Evolutionary conservation across 1,284 basidiomycete genomes (phyloP).

Genomic region (Tilletia walkeri): DNA sequence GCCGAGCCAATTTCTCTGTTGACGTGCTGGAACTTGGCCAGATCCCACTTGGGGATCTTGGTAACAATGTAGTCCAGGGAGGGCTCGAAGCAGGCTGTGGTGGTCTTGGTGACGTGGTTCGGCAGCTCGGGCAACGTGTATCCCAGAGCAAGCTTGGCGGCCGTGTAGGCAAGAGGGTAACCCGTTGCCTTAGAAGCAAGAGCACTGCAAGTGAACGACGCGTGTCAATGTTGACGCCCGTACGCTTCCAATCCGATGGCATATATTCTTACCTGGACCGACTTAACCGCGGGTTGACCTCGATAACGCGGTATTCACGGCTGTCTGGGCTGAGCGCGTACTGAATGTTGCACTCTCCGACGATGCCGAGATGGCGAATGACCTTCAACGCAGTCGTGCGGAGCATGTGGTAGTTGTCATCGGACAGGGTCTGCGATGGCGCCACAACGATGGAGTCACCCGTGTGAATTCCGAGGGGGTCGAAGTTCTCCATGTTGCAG

Average conservation of each 20-base stretch:
- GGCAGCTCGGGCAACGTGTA: slow-evolving; percentile 96
- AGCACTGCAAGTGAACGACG: slow-evolving; percentile 62
- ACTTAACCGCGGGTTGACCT: slow-evolving; percentile 56
- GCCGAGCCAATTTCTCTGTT: slow-evolving; percentile 92
- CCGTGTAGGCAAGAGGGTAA: slow-evolving; percentile 98
- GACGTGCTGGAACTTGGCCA: slow-evolving; percentile 96
- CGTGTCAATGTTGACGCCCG: background rate
- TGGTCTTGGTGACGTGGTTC: slow-evolving; percentile 98
- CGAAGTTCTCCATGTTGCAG: slow-evolving; percentile 98
- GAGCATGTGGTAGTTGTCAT: slow-evolving; percentile 96
- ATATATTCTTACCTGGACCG: slow-evolving; percentile 30
- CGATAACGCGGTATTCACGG: slow-evolving; percentile 93
- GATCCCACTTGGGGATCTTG: slow-evolving; percentile 99
- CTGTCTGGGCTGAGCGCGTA: slow-evolving; percentile 93
- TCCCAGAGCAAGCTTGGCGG: slow-evolving; percentile 98
- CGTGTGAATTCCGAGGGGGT: slow-evolving; percentile 98
- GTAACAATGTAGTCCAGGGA: slow-evolving; percentile 99
- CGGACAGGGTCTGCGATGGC: slow-evolving; percentile 93
- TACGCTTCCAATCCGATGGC: no score
- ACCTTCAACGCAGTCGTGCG: slow-evolving; percentile 96
- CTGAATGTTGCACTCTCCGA: slow-evolving; percentile 98
- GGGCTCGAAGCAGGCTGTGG: slow-evolving; percentile 99
- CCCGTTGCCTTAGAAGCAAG: slow-evolving; percentile 98
- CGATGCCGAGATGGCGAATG: slow-evolving; percentile 93
- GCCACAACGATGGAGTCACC: slow-evolving; percentile 99